phyloP scores from a whole-genome alignment of 148 eudicot genomes.

The Gaultheria prostrata region DNA sequence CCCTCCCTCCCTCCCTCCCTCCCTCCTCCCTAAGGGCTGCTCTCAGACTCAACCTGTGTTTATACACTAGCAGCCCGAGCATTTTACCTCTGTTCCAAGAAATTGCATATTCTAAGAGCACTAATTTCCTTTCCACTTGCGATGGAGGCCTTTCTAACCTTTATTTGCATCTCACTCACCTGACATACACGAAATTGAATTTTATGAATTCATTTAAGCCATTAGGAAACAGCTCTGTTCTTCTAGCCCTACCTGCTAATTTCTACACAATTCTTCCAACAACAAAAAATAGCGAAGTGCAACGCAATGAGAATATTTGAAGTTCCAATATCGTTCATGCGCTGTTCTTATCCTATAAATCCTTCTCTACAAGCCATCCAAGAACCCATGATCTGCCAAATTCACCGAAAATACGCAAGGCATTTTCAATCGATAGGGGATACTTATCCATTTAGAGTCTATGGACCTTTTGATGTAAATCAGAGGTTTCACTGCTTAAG shows the following conservation, averaged over 20 bases:
- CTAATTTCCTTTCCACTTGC: background rate
- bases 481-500: background rate
- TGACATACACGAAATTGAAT: background rate
- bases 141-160: background rate
- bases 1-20: no score
- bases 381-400: background rate
- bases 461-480: background rate
- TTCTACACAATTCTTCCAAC: background rate
- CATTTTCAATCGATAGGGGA: background rate
- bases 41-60: background rate
- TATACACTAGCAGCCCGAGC: background rate
- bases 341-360: background rate
- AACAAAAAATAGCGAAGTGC: background rate
- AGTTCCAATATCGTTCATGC: background rate
- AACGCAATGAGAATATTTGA: background rate
- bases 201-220: background rate
- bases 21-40: background rate
- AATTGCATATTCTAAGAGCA: background rate
- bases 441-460: conserved; percentile 4
- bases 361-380: conserved; percentile 2
- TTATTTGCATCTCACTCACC: background rate
- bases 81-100: background rate
- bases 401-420: background rate
- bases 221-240: background rate
- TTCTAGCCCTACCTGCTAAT: background rate